Evolutionary conservation across 768 basidiomycete genomes (phyloP).

Genomic region (Kwoniella pini): DNA sequence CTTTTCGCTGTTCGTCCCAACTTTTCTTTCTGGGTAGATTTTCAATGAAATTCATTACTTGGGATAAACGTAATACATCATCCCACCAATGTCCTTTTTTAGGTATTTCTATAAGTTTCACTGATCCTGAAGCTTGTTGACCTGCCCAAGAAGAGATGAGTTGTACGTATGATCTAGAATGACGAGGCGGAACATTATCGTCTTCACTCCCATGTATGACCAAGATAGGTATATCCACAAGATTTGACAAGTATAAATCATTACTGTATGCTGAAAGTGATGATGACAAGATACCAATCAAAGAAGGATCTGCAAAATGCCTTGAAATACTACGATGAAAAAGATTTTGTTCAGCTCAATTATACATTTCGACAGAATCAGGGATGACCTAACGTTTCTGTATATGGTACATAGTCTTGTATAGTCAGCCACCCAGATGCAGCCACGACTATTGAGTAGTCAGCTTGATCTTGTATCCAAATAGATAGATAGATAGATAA

Average conservation of each 20-base stretch:
- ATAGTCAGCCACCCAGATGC: constrained; percentile 85
- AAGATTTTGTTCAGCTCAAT: no score
- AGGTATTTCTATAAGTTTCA: constrained; percentile 32
- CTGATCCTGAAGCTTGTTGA: neutral
- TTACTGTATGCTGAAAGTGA: constrained; percentile 82
- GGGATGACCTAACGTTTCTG: constrained; percentile 63
- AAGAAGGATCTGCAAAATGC: constrained; percentile 74
- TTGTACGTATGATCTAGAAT: constrained; percentile 68
- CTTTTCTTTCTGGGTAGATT: constrained; percentile 3
- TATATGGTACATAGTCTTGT: constrained; percentile 76
- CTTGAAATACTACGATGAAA: constrained; percentile 33
- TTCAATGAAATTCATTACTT: constrained; percentile 53
- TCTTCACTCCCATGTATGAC: constrained; percentile 76
- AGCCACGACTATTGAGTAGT: constrained; percentile 58
- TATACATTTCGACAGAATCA: no score
- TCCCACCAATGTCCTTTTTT: constrained; percentile 41
- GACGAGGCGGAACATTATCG: constrained; percentile 85
- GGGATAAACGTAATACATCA: constrained; percentile 58
- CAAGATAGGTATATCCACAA: constrained; percentile 68
- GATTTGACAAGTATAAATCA: constrained; percentile 78
- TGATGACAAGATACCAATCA: constrained; percentile 71
- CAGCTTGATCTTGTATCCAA: constrained; percentile 4
- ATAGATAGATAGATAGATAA: neutral
- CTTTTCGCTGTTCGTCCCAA: constrained; percentile 24
- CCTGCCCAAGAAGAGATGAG: constrained; percentile 65